Evolutionary conservation across 2,329 filamentous ascomycete species (phyloP).

Genomic region (Aspergillus calidoustus): DNA sequence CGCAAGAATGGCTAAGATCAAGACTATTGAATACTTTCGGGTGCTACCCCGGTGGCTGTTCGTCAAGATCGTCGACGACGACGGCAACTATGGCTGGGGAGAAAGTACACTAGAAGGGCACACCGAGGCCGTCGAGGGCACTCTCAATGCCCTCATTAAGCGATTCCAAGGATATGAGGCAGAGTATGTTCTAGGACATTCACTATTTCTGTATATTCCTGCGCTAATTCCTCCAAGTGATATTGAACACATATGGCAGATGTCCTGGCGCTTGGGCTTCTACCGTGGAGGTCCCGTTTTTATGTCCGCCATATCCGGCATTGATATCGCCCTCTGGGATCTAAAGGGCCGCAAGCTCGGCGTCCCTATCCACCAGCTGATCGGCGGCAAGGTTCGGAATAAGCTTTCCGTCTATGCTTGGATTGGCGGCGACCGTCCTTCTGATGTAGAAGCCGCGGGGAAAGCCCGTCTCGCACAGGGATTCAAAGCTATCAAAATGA

Average conservation of each 20-base stretch:
- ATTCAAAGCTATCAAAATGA: slow-evolving; percentile 69
- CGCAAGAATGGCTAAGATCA: slow-evolving; percentile 63
- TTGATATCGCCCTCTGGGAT: slow-evolving; percentile 82
- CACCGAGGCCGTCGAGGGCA: slow-evolving; percentile 73
- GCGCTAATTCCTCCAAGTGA: slow-evolving; percentile 54
- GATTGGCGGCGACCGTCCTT: slow-evolving; percentile 76
- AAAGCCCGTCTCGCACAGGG: slow-evolving; percentile 47
- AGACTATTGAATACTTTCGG: slow-evolving; percentile 72
- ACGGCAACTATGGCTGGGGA: slow-evolving; percentile 70
- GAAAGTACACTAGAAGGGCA: slow-evolving; percentile 77
- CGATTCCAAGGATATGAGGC: slow-evolving; percentile 70
- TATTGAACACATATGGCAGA: slow-evolving; percentile 82
- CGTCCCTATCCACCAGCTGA: slow-evolving; percentile 73
- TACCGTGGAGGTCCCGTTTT: slow-evolving; percentile 79
- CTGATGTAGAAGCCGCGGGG: slow-evolving; percentile 69
- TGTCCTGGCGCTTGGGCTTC: slow-evolving; percentile 71
- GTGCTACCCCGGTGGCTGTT: slow-evolving; percentile 78
- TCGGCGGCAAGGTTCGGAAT: slow-evolving; percentile 73
- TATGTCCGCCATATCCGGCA: slow-evolving; percentile 76
- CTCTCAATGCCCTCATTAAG: slow-evolving; percentile 67
- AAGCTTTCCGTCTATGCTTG: slow-evolving; percentile 75
- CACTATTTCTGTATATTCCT: background rate
- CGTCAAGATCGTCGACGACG: slow-evolving; percentile 73
- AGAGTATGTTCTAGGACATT: slow-evolving; percentile 56
- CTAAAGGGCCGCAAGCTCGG: slow-evolving; percentile 68